A percentile compares a stretch with the other conserved stretches of the same genome.
Evolutionary conservation across 2,329 filamentous ascomycete species (phyloP).

Genomic region (Amphichorda felina): DNA sequence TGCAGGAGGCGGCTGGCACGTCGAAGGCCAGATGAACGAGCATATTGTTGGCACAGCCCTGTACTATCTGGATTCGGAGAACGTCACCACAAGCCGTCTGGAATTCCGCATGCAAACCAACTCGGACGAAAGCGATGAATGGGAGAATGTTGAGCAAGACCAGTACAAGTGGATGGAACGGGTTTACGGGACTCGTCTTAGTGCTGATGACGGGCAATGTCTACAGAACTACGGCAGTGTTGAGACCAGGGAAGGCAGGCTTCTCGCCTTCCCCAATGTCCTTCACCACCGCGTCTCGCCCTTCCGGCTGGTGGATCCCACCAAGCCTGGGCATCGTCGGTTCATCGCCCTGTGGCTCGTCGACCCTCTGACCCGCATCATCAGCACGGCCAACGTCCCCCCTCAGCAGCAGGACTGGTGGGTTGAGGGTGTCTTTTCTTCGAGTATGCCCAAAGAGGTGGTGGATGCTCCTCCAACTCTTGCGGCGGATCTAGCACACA

Average conservation of each 20-base stretch:
- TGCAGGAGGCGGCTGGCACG: slow-evolving; percentile 30
- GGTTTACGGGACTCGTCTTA: slow-evolving; percentile 1
- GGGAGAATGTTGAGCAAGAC: slow-evolving; percentile 3
- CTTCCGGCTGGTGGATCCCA: slow-evolving; percentile 32
- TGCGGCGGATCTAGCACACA: neutral
- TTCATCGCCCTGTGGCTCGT: slow-evolving; percentile 42
- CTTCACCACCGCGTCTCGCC: slow-evolving; percentile 30
- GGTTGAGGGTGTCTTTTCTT: too few species aligned
- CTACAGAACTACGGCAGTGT: slow-evolving; percentile 4
- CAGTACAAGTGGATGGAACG: slow-evolving; percentile 2
- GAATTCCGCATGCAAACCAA: slow-evolving; percentile 4
- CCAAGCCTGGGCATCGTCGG: slow-evolving; percentile 35
- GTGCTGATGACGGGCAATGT: neutral
- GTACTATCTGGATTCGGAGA: slow-evolving; percentile 9
- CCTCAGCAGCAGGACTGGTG: slow-evolving; percentile 20
- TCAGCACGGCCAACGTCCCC: slow-evolving; percentile 19
- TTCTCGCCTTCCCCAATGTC: slow-evolving; percentile 5
- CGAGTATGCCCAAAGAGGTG: too few species aligned
- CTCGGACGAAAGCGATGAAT: neutral
- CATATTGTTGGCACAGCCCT: slow-evolving; percentile 7
- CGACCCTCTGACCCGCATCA: slow-evolving; percentile 29
- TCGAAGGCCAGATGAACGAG: slow-evolving; percentile 25
- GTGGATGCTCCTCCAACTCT: neutral
- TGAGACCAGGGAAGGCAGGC: slow-evolving; percentile 2
- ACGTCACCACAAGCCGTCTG: slow-evolving; percentile 21